Evolutionary conservation across 2,329 filamentous ascomycete genomes (phyloP).

Genomic region (Dendryphion nanum): DNA sequence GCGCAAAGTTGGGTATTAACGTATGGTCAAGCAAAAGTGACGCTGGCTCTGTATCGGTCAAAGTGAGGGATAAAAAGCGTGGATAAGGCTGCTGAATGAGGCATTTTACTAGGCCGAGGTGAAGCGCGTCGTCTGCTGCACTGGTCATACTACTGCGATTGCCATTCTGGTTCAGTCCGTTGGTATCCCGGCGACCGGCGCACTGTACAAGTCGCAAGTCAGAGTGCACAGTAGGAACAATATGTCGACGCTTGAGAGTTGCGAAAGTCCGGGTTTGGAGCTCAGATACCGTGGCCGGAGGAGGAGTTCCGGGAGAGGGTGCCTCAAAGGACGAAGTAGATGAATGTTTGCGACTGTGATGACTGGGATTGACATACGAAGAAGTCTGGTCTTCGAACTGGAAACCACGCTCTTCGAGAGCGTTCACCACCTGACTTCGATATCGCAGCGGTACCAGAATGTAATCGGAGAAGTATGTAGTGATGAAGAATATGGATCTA

Average conservation of each 20-base stretch:
- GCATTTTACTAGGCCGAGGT: conserved; percentile 49
- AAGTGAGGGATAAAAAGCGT: conserved; percentile 70
- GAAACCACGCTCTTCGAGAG: conserved; percentile 77
- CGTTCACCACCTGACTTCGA: conserved; percentile 70
- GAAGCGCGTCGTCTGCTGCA: conserved; percentile 44
- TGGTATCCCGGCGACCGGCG: conserved; percentile 59
- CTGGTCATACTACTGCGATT: conserved; percentile 29
- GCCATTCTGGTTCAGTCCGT: conserved; percentile 22
- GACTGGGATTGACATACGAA: conserved; percentile 60
- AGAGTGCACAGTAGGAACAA: conserved; percentile 69
- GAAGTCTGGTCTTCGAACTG: conserved; percentile 67
- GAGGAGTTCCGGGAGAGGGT: conserved; percentile 65
- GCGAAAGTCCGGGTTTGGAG: conserved; percentile 80
- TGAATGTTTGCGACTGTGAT: conserved; percentile 48
- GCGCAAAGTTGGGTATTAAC: conserved; percentile 56
- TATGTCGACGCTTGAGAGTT: conserved; percentile 73
- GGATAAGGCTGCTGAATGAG: conserved; percentile 53
- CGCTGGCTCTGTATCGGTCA: conserved; percentile 71
- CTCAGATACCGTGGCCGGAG: conserved; percentile 74
- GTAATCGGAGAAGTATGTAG: conserved; percentile 96
- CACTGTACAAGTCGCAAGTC: conserved; percentile 76
- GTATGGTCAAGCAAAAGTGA: conserved; percentile 70
- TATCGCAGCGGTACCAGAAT: conserved; percentile 82
- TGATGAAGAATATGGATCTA: conserved; percentile 94
- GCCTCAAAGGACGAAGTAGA: conserved; percentile 47